Percentiles rank a stretch among this genome's conserved stretches.
phyloP scores from a whole-genome alignment of 441 rosid species.

The Breynia disticha region DNA sequence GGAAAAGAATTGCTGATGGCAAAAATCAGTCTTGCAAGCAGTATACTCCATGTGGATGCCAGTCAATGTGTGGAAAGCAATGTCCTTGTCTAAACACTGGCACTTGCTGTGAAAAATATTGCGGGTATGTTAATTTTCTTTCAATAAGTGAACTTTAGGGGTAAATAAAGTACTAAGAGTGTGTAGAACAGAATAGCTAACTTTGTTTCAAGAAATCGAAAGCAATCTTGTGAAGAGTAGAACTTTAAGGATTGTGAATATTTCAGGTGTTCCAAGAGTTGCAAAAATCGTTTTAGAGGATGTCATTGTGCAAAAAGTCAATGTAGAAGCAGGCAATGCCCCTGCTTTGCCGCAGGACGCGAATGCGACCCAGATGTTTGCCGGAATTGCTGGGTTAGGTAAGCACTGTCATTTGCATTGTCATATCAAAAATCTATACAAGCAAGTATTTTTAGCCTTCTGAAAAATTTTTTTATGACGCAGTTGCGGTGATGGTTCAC shows the following conservation, averaged over 20 bases:
- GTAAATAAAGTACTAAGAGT: neutral
- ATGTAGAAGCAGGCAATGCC: conserved; percentile 84
- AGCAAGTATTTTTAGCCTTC: neutral
- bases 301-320: conserved; percentile 88
- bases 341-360: conserved; percentile 82
- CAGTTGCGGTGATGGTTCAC: conserved; percentile 77
- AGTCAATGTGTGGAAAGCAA: conserved; percentile 65
- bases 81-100: conserved; percentile 62
- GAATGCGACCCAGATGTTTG: conserved; percentile 98
- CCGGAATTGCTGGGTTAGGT: conserved; percentile 71
- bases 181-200: too few species aligned
- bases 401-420: conserved; percentile 1
- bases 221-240: neutral
- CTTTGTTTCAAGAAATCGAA: neutral
- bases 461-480: conserved; percentile 7
- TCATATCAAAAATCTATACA: conserved; percentile 2
- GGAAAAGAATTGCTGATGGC: conserved; percentile 61
- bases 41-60: conserved; percentile 84
- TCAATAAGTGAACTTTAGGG: conserved; percentile 5
- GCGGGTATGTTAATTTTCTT: conserved; percentile 59
- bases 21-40: conserved; percentile 53
- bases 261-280: conserved; percentile 68
- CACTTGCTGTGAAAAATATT: conserved; percentile 89
- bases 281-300: conserved; percentile 87
- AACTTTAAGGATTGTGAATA: conserved; percentile 16